phyloP scores from a whole-genome alignment of 768 basidiomycete species.

The Boletus tomentosulus region DNA sequence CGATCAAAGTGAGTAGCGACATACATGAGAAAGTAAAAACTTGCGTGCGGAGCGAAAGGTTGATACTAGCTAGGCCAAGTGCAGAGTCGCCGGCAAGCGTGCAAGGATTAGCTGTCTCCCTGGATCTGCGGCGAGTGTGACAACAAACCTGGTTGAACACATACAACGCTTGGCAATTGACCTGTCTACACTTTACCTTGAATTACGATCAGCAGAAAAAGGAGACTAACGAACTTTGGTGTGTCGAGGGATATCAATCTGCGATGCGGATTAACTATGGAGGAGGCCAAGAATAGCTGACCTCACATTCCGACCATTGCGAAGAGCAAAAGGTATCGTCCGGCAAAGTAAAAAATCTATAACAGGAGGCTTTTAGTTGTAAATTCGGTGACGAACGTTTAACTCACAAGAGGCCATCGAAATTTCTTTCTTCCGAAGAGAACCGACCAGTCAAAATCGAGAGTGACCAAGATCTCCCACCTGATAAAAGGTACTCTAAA shows the following conservation, averaged over 20 bases:
- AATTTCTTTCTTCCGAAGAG: conserved; percentile 40
- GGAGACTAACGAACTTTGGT: conserved; percentile 14
- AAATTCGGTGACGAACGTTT: neutral
- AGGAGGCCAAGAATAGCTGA: neutral
- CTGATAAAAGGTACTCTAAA: conserved; percentile 17
- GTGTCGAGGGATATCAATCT: conserved; percentile 37
- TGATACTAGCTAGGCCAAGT: conserved; percentile 44
- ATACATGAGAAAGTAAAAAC: neutral
- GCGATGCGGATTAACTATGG: neutral
- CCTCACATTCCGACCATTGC: conserved; percentile 47
- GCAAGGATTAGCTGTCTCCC: neutral
- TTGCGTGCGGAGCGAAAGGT: conserved; percentile 44
- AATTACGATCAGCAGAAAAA: neutral
- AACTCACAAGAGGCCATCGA: conserved; percentile 46
- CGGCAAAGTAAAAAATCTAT: conserved; percentile 44
- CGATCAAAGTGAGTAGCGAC: conserved; percentile 14
- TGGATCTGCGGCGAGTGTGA: neutral
- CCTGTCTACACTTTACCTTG: conserved; percentile 20
- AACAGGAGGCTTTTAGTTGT: conserved; percentile 5
- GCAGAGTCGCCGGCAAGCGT: conserved; percentile 43
- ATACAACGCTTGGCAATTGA: conserved; percentile 46
- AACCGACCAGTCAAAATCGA: conserved; percentile 42
- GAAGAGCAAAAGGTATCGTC: conserved; percentile 42
- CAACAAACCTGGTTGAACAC: conserved; percentile 41
- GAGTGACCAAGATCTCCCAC: conserved; percentile 43